Percentiles rank a stretch among this genome's conserved stretches.
phyloP scores from a whole-genome alignment of 2,329 filamentous ascomycete genomes.

The Thelonectria discophora region DNA sequence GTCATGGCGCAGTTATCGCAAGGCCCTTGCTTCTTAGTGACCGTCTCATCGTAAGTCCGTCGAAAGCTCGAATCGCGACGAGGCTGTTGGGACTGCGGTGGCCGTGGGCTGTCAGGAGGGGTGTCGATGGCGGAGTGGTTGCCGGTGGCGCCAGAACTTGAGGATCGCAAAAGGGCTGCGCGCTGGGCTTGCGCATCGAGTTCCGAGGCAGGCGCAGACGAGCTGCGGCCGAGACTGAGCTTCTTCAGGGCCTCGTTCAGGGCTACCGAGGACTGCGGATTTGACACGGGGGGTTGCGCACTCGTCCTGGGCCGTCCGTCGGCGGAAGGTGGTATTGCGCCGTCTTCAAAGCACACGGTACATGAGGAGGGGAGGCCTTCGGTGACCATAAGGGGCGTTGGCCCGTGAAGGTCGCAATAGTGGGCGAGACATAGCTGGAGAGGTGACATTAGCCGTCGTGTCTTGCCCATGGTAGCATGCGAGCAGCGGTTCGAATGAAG shows the following conservation, averaged over 20 bases:
- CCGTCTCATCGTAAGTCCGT: slow-evolving; percentile 72
- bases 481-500: slow-evolving; percentile 16
- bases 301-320: slow-evolving; percentile 53
- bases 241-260: slow-evolving; percentile 59
- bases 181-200: slow-evolving; percentile 56
- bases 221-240: slow-evolving; percentile 56
- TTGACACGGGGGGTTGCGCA: slow-evolving; percentile 48
- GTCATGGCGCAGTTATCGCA: slow-evolving; percentile 76
- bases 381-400: slow-evolving; percentile 75
- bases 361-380: slow-evolving; percentile 71
- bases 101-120: slow-evolving; percentile 65
- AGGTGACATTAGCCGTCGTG: slow-evolving; percentile 45
- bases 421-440: slow-evolving; percentile 74
- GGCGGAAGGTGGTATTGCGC: slow-evolving; percentile 29
- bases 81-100: slow-evolving; percentile 48
- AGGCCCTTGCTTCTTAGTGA: slow-evolving; percentile 69
- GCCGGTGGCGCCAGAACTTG: slow-evolving; percentile 47
- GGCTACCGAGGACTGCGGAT: slow-evolving; percentile 46
- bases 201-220: slow-evolving; percentile 55
- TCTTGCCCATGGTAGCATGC: slow-evolving; percentile 41
- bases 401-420: slow-evolving; percentile 76
- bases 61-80: slow-evolving; percentile 68
- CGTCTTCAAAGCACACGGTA: slow-evolving; percentile 63
- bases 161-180: slow-evolving; percentile 52
- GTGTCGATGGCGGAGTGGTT: slow-evolving; percentile 61